A percentile compares a stretch with the other conserved stretches of the same genome.
phyloP scores from a whole-genome alignment of 805 yeast species.

The Grigorovia humatica region DNA sequence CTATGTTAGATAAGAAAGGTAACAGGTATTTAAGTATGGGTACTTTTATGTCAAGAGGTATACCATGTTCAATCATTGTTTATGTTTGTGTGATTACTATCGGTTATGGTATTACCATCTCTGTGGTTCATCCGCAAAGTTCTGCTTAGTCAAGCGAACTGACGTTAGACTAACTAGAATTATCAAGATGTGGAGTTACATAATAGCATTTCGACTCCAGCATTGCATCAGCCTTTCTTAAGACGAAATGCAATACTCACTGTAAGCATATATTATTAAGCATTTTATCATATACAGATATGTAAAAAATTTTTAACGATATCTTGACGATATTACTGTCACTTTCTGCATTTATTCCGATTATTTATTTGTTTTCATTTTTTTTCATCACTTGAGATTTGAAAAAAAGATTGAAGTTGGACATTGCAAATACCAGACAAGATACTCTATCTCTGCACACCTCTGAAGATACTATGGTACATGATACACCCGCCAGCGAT shows the following conservation, averaged over 20 bases:
- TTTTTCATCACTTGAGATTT: too few species aligned
- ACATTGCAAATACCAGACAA: too few species aligned
- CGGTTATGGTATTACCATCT: slow-evolving; percentile 71
- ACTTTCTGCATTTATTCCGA: neutral
- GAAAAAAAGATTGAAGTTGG: too few species aligned
- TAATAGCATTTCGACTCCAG: too few species aligned
- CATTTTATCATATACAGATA: neutral
- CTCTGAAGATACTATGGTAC: too few species aligned
- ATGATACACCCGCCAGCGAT: too few species aligned
- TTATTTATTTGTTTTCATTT: neutral
- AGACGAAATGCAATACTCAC: neutral
- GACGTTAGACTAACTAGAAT: neutral
- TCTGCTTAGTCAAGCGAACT: neutral
- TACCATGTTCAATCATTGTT: slow-evolving; percentile 73
- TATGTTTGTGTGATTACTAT: slow-evolving; percentile 62
- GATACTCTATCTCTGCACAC: too few species aligned
- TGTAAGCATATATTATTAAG: neutral
- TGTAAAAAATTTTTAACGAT: neutral
- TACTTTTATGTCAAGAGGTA: slow-evolving; percentile 81
- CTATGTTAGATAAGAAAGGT: slow-evolving; percentile 86
- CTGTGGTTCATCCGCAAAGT: slow-evolving; percentile 17
- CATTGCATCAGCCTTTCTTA: neutral
- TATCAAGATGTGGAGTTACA: too few species aligned
- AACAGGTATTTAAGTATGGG: slow-evolving; percentile 72
- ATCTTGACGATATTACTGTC: neutral